Evolutionary conservation across 495 filamentous ascomycete species (phyloP).

Genomic region (Neurospora intermedia): DNA sequence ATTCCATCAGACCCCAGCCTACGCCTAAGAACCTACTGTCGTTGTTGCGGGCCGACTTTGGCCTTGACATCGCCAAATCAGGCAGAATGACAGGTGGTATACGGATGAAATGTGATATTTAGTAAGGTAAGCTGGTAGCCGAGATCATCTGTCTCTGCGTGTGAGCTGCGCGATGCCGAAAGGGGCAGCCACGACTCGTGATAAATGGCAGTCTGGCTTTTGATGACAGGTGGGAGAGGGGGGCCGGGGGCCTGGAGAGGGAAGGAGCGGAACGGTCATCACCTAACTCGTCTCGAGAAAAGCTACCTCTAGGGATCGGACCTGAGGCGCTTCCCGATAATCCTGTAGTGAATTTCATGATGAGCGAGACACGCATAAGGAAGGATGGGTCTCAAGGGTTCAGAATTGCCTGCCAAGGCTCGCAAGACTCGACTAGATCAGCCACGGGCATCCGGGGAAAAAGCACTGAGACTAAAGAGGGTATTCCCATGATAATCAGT

Average conservation of each 20-base stretch:
- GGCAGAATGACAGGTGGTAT: not conserved
- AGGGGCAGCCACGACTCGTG: not conserved
- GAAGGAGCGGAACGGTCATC: not conserved
- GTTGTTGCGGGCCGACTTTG: not conserved
- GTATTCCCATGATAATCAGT: not conserved
- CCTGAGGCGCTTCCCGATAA: not conserved
- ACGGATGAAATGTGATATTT: not conserved
- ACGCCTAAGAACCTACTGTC: not conserved
- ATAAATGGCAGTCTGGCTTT: not conserved
- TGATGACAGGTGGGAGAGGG: not conserved
- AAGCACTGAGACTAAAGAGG: not conserved
- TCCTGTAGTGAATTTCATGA: not conserved
- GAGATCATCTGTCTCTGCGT: not conserved
- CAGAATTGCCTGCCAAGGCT: not conserved
- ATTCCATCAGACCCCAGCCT: not conserved
- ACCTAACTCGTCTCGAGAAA: not conserved
- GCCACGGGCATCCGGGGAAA: not conserved
- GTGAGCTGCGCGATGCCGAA: not conserved
- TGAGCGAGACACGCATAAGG: not conserved
- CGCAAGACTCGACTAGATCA: not conserved
- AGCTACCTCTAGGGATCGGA: not conserved
- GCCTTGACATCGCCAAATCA: not conserved
- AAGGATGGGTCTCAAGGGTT: not conserved
- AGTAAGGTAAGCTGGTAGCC: not conserved
- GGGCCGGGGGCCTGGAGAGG: not conserved